Evolutionary conservation across 1,284 basidiomycete genomes (phyloP).

Genomic region (Puccinia horiana): DNA sequence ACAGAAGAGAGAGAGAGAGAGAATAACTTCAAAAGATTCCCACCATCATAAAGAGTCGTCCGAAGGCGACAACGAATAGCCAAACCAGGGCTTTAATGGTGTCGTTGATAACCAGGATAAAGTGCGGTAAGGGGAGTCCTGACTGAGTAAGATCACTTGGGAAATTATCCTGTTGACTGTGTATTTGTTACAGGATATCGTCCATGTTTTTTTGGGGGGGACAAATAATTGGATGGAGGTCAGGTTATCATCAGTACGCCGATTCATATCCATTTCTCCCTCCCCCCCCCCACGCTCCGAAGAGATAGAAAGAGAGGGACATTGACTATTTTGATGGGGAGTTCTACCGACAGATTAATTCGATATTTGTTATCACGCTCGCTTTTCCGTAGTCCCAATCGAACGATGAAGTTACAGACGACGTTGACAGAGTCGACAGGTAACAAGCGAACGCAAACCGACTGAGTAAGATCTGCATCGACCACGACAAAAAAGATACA

Average conservation of each 20-base stretch:
- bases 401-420: constrained; percentile 17
- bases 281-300: no score
- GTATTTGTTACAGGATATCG: neutral
- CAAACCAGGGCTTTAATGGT: constrained; percentile 13
- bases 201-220: neutral
- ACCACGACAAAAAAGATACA: neutral
- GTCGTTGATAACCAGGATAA: constrained; percentile 14
- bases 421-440: constrained; percentile 18
- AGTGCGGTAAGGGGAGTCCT: constrained; percentile 2
- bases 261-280: no score
- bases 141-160: constrained; percentile 37
- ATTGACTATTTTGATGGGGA: no score
- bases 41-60: constrained; percentile 5
- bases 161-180: constrained; percentile 44
- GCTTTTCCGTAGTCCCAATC: constrained; percentile 6
- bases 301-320: no score
- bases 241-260: neutral
- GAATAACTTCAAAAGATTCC: constrained; percentile 7
- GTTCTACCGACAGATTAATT: neutral
- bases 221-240: neutral
- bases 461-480: constrained; percentile 7
- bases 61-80: constrained; percentile 11
- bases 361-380: constrained; percentile 1
- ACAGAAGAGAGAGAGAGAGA: no score
- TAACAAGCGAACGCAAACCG: constrained; percentile 5